Base-by-base conservation (phyloP, 805 yeast species). In the Kurtzmaniella cleridarum region DNA sequence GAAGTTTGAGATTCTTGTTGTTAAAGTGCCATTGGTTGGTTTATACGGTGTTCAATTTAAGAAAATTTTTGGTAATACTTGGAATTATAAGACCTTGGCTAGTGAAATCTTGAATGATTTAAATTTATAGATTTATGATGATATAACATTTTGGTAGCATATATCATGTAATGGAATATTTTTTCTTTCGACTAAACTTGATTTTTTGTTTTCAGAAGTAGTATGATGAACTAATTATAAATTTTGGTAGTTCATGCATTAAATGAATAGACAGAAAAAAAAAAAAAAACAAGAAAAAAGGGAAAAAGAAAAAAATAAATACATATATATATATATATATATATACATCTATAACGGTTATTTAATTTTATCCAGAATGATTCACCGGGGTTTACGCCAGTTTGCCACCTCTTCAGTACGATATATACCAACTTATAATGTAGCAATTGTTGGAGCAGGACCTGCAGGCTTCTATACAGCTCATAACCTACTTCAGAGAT, bases 381-480 rank as follows among this genome's bases (percentile, higher is more conserved):
- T 20, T 20, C 24, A 20, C 8, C 24, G 24, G 24, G 24, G 24
- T 5, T 20, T 20, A 20, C 24, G 24, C 8, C 31, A 28, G 16
- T 28, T 28, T 15, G 5, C 31, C 31, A 15, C 16, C 31, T 28
- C 31, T 28, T 13, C 31, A 15, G 8, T 8, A 20, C 24, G 24
- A 20, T 28, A n/a, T 11, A 26, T 40, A 11, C 49, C 50, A 7
- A 38, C 46, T 11, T 61, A 49, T 36, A 66, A 61, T 40, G 70
- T 86, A 9, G 95, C 96, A 0, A 75, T 93, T 5, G 78, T 93
- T 3, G 98, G 98, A 1, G 76, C 96, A 0, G 99, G 99, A 0
- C 98, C 99, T 0, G 90, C 97, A 1, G 97, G 96, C 1, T 88
- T 93, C 54, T 93, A 91, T 59, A 84, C 97, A 1, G 89, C 89